Conservation (phyloP, 163 green algal species). For the Trebouxiophyceae sp. region DNA sequence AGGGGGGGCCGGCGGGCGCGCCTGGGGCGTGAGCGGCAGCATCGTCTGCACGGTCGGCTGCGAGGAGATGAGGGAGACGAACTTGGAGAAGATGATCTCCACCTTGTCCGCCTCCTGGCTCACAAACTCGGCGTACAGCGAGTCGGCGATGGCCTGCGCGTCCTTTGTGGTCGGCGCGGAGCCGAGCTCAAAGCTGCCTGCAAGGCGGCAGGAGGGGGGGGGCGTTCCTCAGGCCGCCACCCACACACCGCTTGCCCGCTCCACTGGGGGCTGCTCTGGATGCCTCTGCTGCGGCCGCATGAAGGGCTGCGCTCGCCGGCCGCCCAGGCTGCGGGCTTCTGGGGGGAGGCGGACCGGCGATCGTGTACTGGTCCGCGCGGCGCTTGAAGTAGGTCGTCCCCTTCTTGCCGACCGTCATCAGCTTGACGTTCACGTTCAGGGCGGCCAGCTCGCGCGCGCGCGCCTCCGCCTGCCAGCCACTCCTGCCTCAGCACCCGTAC, state of each 20-base stretch:
- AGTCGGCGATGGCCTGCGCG: slow-evolving; percentile 92
- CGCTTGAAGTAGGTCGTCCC: slow-evolving; percentile 81
- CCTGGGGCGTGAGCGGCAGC: slow-evolving; percentile 84
- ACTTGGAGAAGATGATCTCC: slow-evolving; percentile 98
- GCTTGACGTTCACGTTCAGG: slow-evolving; percentile 68
- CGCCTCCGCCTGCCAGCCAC: slow-evolving; percentile 61
- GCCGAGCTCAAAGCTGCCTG: slow-evolving; percentile 76
- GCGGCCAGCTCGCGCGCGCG: slow-evolving; percentile 70
- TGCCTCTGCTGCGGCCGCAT: no score
- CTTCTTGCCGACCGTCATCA: slow-evolving; percentile 89
- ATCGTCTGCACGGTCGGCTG: slow-evolving; percentile 93
- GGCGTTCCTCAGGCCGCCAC: no score
- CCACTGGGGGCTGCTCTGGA: no score
- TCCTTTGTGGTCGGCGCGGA: slow-evolving; percentile 89
- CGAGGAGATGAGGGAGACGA: slow-evolving; percentile 91
- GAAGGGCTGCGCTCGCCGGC: no score
- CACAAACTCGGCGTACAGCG: slow-evolving; percentile 96
- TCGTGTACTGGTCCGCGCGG: slow-evolving; percentile 63
- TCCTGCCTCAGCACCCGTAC: no score
- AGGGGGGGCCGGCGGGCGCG: not conserved
- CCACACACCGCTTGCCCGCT: no score
- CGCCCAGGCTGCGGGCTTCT: no score
- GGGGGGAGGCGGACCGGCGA: no score
- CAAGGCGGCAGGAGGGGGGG: not conserved
- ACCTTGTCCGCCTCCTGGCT: slow-evolving; percentile 89